Conservation (phyloP, 805 yeast genomes). For the Pichia exigua region DNA sequence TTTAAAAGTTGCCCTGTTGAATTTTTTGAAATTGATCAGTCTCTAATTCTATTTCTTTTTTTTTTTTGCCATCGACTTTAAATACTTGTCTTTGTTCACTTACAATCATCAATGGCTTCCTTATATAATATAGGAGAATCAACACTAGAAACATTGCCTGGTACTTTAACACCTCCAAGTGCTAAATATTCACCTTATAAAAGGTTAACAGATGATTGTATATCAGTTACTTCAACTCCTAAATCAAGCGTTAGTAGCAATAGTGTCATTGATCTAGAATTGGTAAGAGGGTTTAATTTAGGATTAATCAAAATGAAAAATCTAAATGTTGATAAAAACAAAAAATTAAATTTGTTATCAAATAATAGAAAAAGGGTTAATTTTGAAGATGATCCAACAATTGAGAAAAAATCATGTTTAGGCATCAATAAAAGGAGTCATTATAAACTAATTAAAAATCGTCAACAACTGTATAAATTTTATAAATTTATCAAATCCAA, state of each 20-base stretch:
- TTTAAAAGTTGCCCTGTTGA: not conserved
- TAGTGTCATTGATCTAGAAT: not conserved
- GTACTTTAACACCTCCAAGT: constrained; percentile 12
- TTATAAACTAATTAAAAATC: not conserved
- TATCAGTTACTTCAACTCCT: constrained; percentile 11
- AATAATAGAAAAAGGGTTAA: not conserved
- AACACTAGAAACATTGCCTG: constrained; percentile 10
- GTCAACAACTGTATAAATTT: not conserved
- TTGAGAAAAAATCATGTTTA: not conserved
- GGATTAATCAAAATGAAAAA: not conserved
- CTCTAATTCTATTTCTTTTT: not conserved
- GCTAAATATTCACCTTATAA: constrained; percentile 6
- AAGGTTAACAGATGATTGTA: constrained; percentile 1
- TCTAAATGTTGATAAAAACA: not conserved
- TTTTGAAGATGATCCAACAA: not conserved
- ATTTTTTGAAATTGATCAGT: no score
- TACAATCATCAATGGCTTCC: not conserved
- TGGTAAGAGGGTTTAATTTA: not conserved
- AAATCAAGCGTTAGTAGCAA: not conserved
- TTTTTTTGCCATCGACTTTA: not conserved
- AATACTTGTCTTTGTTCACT: no score
- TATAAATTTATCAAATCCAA: not conserved
- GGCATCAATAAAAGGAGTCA: not conserved
- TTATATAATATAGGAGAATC: constrained; percentile 3
- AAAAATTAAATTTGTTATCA: not conserved